Percentiles rank a stretch among this genome's conserved stretches.
Conservation (phyloP, 2,329 filamentous ascomycete species). For the Penicillium sp. region DNA sequence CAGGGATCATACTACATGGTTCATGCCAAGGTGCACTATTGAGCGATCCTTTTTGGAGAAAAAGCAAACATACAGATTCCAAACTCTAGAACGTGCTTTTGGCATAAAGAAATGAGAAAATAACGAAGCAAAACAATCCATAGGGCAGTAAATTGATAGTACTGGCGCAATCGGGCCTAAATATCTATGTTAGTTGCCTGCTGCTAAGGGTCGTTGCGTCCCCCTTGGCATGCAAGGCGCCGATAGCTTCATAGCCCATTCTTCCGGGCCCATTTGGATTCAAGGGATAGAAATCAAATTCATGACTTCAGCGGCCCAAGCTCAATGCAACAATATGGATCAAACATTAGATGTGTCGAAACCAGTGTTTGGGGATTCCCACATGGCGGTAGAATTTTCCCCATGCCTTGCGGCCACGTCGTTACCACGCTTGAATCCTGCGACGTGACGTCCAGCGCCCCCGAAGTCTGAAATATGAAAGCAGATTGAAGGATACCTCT, state of each 20-base stretch:
- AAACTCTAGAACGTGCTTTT: background rate
- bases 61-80: background rate
- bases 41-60: background rate
- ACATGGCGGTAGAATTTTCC: constrained; percentile 21
- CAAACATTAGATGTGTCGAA: constrained; percentile 20
- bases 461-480: background rate
- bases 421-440: constrained; percentile 15
- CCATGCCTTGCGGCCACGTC: constrained; percentile 25
- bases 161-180: background rate
- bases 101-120: background rate
- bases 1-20: constrained; percentile 4
- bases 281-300: constrained; percentile 17
- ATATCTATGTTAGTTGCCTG: constrained; percentile 5
- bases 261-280: constrained; percentile 5
- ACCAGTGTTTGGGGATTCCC: constrained; percentile 7
- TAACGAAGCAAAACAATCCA: background rate
- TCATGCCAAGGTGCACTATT: background rate
- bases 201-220: constrained; percentile 4
- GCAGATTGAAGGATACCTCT: background rate
- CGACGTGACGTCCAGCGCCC: constrained; percentile 3
- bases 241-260: constrained; percentile 18
- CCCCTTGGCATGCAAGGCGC: constrained; percentile 23
- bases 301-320: background rate
- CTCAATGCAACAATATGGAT: constrained; percentile 4
- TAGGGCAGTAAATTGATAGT: background rate